Evolutionary conservation across 352 stramenopile genomes (phyloP).

Genomic region (Phytopythium helicoides): DNA sequence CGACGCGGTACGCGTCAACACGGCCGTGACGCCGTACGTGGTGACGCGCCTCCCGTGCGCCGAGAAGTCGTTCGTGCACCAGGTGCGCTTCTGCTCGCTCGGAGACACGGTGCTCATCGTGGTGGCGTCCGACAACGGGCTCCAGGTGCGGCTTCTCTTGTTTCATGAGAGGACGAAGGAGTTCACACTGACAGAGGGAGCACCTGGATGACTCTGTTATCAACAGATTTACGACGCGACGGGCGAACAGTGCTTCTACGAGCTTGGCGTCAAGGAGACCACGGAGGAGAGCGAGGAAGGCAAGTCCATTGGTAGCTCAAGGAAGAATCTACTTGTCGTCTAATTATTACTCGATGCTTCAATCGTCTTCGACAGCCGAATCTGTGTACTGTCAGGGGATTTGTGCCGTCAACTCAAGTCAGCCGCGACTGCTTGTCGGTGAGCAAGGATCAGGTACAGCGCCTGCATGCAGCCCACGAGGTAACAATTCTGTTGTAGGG

Average conservation of each 20-base stretch:
- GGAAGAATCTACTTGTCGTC: no score
- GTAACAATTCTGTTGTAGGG: no score
- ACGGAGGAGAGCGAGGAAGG: conserved; percentile 41
- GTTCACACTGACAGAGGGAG: neutral
- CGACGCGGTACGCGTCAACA: conserved; percentile 43
- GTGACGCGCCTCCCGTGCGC: conserved; percentile 37
- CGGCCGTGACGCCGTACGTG: conserved; percentile 34
- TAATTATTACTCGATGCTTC: no score
- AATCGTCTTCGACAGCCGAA: conserved; percentile 24
- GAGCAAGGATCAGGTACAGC: conserved; percentile 2
- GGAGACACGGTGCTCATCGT: conserved; percentile 49
- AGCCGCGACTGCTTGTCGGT: conserved; percentile 51
- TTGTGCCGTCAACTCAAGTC: conserved; percentile 46
- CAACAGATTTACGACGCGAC: conserved; percentile 68
- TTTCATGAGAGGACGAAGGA: neutral
- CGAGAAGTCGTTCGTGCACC: conserved; percentile 52
- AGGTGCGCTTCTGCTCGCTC: conserved; percentile 61
- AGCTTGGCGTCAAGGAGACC: conserved; percentile 56
- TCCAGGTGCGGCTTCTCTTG: conserved; percentile 30
- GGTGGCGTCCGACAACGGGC: conserved; percentile 56
- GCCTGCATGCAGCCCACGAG: no score
- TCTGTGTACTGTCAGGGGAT: conserved; percentile 64
- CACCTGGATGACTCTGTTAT: no score
- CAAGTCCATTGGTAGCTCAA: no score
- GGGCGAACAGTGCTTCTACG: conserved; percentile 49